These are phyloP conservation scores for Cladosporium colombiae DNA, from an alignment of 2,329 filamentous ascomycete species.

Conservation along the genomic window DNA sequence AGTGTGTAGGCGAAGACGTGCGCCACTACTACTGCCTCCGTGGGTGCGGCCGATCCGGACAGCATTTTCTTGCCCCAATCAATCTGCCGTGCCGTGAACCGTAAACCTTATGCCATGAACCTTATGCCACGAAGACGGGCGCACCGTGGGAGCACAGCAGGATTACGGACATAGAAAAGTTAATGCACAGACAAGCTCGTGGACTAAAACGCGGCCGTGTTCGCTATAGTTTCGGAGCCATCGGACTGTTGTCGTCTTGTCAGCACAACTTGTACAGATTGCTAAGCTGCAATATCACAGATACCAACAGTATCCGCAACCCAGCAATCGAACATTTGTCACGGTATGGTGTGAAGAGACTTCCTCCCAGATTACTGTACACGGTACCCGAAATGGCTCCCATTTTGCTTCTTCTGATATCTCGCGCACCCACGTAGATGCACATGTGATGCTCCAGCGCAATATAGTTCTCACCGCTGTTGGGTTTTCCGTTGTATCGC, in stretches of 20 bases:
- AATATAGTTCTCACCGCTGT: background rate
- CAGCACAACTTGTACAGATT: background rate
- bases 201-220: background rate
- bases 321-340: background rate
- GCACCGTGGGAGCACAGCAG: background rate
- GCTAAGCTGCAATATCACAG: background rate
- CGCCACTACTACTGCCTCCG: background rate
- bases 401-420: background rate
- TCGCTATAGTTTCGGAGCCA: background rate
- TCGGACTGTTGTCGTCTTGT: background rate
- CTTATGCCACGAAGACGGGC: background rate
- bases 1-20: background rate
- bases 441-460: background rate
- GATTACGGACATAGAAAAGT: background rate
- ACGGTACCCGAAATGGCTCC: background rate
- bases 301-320: background rate
- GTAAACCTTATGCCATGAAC: background rate
- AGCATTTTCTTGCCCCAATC: background rate
- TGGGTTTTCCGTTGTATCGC: background rate
- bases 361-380: background rate
- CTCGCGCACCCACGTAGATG: background rate
- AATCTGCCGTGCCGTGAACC: slow-evolving; percentile 2
- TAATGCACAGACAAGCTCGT: background rate
- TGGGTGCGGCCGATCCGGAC: background rate
- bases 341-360: background rate